Conservation (phyloP, 192 early-diverging fungal species). For the Rhizoclosmatium sp. region DNA sequence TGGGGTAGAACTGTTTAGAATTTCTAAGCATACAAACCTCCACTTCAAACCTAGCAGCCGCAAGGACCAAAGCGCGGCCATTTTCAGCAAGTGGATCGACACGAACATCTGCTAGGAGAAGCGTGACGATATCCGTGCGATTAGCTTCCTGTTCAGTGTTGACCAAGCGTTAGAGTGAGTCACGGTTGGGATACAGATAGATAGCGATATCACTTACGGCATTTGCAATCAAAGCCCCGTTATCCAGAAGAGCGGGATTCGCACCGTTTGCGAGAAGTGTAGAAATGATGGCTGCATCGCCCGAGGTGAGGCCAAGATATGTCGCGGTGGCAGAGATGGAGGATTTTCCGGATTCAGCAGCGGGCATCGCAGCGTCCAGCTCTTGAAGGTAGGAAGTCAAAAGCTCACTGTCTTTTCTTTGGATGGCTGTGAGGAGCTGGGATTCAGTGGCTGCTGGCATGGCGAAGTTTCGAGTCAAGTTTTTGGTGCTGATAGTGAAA, state of each 20-base stretch:
- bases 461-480: neutral
- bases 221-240: constrained; percentile 25
- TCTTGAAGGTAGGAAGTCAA: constrained; percentile 2
- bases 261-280: constrained; percentile 5
- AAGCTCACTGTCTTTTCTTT: neutral
- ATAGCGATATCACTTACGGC: neutral
- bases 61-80: constrained; percentile 8
- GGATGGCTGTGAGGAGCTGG: constrained; percentile 6
- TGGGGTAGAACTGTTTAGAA: neutral
- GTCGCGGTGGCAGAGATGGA: neutral
- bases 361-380: constrained; percentile 1
- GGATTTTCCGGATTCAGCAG: neutral
- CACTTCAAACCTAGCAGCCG: neutral
- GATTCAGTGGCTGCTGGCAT: neutral
- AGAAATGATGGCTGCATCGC: neutral
- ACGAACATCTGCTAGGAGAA: constrained; percentile 12
- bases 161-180: neutral
- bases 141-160: neutral
- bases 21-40: neutral
- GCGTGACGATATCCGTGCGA: constrained; percentile 5
- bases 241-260: constrained; percentile 18
- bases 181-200: neutral
- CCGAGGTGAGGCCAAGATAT: constrained; percentile 12
- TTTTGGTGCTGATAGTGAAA: too few relatives aligned
- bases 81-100: constrained; percentile 21